A percentile compares a stretch with the other conserved stretches of the same genome.
These are phyloP conservation scores for Antitrichia curtipendula DNA, from an alignment of 225 moss, liverwort and hornwort species.

Conservation along the genomic window DNA sequence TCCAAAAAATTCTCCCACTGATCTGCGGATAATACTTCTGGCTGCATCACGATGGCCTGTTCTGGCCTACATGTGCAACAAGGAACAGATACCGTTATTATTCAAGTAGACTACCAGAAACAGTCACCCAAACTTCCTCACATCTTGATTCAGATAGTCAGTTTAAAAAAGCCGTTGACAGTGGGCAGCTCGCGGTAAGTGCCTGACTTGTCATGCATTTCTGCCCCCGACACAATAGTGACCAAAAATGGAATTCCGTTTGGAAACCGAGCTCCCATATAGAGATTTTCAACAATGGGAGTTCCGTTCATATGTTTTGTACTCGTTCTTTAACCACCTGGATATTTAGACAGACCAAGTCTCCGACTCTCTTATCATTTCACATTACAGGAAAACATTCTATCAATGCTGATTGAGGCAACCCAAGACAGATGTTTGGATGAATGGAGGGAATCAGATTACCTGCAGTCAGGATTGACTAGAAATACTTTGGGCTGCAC, in stretches of 20 bases:
- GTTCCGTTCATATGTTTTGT: neutral
- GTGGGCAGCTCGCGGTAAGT: neutral
- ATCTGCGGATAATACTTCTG: conserved; percentile 59
- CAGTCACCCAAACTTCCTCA: neutral
- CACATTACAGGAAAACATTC: neutral
- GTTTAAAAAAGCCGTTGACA: neutral
- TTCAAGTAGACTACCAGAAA: neutral
- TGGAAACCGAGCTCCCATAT: neutral
- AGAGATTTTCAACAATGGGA: neutral
- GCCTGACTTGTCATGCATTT: neutral
- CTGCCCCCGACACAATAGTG: neutral
- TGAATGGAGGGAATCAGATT: neutral
- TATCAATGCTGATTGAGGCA: neutral
- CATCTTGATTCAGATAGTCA: neutral
- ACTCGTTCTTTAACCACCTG: neutral
- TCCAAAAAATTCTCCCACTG: conserved; percentile 63
- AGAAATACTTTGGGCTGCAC: conserved; percentile 64
- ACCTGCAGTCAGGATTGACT: conserved; percentile 69
- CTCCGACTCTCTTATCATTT: neutral
- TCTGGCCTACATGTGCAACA: conserved; percentile 36
- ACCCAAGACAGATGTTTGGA: neutral
- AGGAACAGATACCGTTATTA: neutral
- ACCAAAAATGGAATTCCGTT: neutral
- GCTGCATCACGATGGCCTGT: conserved; percentile 58
- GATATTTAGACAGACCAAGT: neutral